These are phyloP conservation scores for Aspergillus quadricinctus DNA, from an alignment of 2,329 filamentous ascomycete genomes.

Conservation along the genomic window DNA sequence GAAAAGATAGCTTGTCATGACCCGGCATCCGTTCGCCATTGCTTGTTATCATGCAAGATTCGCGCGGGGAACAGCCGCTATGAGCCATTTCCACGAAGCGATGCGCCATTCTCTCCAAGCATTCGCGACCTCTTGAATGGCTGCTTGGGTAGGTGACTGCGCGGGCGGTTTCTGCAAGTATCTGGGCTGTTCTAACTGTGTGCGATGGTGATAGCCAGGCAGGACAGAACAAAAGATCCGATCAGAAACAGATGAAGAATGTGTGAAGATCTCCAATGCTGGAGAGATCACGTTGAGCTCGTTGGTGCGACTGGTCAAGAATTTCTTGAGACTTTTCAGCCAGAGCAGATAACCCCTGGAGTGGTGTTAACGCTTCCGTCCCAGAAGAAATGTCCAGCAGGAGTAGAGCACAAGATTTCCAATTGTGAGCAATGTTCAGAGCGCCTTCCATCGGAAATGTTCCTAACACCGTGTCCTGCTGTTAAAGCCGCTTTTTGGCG, in stretches of 20 bases:
- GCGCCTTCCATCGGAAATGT: slow-evolving; percentile 23
- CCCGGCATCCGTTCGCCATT: slow-evolving; percentile 14
- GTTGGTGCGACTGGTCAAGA: slow-evolving; percentile 46
- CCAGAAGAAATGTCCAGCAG: slow-evolving; percentile 55
- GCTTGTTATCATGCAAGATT: slow-evolving; percentile 3
- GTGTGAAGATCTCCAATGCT: slow-evolving; percentile 54
- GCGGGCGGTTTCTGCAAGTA: background rate
- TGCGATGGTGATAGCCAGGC: slow-evolving; percentile 53
- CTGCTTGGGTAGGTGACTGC: background rate
- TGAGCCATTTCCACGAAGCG: background rate
- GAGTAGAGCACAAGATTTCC: slow-evolving; percentile 50
- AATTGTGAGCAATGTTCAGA: slow-evolving; percentile 38
- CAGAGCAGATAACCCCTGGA: slow-evolving; percentile 53
- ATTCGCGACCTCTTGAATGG: slow-evolving; percentile 6
- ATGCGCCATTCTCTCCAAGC: slow-evolving; percentile 21
- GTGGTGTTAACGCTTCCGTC: slow-evolving; percentile 48
- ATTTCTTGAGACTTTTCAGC: slow-evolving; percentile 53
- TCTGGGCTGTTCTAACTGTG: slow-evolving; percentile 42
- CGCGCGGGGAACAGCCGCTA: background rate
- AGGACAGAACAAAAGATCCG: slow-evolving; percentile 51
- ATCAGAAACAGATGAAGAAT: slow-evolving; percentile 51
- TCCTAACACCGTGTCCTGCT: slow-evolving; percentile 38
- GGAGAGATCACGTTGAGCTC: slow-evolving; percentile 51
- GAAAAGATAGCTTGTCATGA: background rate
- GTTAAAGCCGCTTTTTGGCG: slow-evolving; percentile 43